phyloP scores from a whole-genome alignment of 257 asterid species.

The Nicotiana attenuata region DNA sequence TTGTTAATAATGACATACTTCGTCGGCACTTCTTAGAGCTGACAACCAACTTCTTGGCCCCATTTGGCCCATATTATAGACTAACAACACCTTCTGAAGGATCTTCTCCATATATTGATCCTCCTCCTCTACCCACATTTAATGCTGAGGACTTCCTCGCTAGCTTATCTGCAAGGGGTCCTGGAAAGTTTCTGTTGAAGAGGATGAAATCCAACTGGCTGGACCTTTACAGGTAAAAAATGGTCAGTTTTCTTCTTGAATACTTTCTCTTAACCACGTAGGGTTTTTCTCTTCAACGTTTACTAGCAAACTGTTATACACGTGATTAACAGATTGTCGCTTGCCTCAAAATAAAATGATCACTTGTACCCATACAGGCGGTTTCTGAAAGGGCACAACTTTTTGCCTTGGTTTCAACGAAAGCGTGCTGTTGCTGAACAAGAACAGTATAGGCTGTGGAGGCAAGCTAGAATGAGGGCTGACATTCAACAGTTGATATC shows the following conservation, averaged over 20 bases:
- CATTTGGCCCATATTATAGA: constrained; percentile 92
- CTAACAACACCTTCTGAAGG: constrained; percentile 86
- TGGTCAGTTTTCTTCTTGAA: background rate
- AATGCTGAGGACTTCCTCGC: constrained; percentile 66
- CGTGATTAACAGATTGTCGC: background rate
- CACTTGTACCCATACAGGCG: constrained; percentile 45
- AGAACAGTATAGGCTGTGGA: constrained; percentile 83
- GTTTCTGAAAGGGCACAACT: constrained; percentile 84
- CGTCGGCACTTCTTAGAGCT: constrained; percentile 99
- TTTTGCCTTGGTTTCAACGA: constrained; percentile 86
- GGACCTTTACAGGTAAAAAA: constrained; percentile 80
- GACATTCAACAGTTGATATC: constrained; percentile 54
- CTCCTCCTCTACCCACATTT: constrained; percentile 85
- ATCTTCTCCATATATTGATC: constrained; percentile 82
- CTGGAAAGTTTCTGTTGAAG: constrained; percentile 87
- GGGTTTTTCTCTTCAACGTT: background rate
- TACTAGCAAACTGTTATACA: background rate
- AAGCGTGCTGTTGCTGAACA: constrained; percentile 94
- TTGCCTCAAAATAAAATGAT: background rate
- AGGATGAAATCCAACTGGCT: constrained; percentile 94
- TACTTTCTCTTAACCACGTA: background rate
- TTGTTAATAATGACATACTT: constrained; percentile 92
- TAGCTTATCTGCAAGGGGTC: constrained; percentile 79
- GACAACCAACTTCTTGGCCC: constrained; percentile 95
- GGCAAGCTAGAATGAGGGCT: constrained; percentile 79